A percentile compares a stretch with the other conserved stretches of the same genome.
phyloP scores from a whole-genome alignment of 2,329 filamentous ascomycete species.

The Colletotrichum sp. region DNA sequence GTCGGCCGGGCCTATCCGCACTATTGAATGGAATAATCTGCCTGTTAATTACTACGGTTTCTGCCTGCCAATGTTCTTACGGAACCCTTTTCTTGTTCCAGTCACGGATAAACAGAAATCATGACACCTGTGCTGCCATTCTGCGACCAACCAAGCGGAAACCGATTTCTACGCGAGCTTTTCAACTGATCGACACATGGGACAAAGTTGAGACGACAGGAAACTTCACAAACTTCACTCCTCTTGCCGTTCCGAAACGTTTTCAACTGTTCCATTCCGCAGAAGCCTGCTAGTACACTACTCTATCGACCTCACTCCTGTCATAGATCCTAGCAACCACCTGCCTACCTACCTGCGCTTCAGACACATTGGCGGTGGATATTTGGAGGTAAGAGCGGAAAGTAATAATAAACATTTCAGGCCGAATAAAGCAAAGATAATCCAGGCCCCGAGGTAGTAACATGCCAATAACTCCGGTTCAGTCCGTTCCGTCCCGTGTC shows the following conservation, averaged over 20 bases:
- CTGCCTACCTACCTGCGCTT: neutral
- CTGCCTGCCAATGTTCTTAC: neutral
- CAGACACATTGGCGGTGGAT: neutral
- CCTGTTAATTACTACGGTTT: neutral
- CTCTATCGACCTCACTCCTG: conserved; percentile 5
- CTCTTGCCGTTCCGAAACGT: neutral
- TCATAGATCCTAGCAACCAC: neutral
- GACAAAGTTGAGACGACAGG: neutral
- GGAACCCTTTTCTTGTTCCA: neutral
- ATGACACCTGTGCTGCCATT: neutral
- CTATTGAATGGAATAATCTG: neutral
- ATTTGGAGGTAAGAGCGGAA: neutral
- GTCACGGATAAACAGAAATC: neutral
- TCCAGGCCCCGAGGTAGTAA: neutral
- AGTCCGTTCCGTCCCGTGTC: conserved; percentile 3
- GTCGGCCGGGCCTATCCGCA: conserved; percentile 5
- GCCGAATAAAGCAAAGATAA: neutral
- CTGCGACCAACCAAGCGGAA: neutral
- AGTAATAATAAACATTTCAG: neutral
- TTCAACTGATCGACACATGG: neutral
- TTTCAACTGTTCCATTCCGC: neutral
- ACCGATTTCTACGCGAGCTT: neutral
- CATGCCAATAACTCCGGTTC: conserved; percentile 1
- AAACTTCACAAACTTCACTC: neutral
- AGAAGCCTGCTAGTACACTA: conserved; percentile 10